Base-by-base conservation (phyloP, 495 filamentous ascomycete species). In the Neurospora tetrasperma region DNA sequence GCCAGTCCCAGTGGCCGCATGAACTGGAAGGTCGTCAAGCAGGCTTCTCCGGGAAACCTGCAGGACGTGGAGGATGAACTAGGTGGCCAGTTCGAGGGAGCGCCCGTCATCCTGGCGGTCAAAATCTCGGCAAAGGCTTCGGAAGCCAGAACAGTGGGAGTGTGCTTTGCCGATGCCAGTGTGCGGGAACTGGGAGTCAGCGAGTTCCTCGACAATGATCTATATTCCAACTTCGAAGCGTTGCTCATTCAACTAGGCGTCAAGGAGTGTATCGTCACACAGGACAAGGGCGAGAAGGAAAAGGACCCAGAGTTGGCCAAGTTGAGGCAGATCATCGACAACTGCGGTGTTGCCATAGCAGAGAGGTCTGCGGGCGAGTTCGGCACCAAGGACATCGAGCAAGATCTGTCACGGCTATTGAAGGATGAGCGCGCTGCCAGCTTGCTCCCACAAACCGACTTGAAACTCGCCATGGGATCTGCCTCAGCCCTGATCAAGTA, bases 31-130 rank as follows among this genome's bases (percentile, higher is more conserved):
- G 81, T 95, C 48, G 85, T 83, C 54, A 98, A 98, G 83, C 92
- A 94, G 77, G 94, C 95, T 39, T 97, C 94, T 40, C 96, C 96
- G 0, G 96, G 96, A 14, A 99, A 99, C 81, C 82, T 99, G 42
- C 96, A 99, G 82, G 96, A 98, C 80, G 90, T 99, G 43, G 96
- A 99, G 81, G 96, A 99, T 41, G 96, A 99, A 73, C 88, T 99
- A 5, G 96, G 95, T 8, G 91, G 90, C 11, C 90, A 94, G 71
- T 88, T 94, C 76, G 95, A 97, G 59, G 90, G 92, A 3, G 93
- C 96, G 4, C 96, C 96, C 31, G 94, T 98, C 71, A 97, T 99
- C 46, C 82, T 99, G 7, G 92, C 96, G 4, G 93, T 99, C 77
- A 98, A 97, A 83, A 91, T 98, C 43, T 91, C 92, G 0, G 90